A percentile compares a stretch with the other conserved stretches of the same genome.
Evolutionary conservation across 2,329 filamentous ascomycete species (phyloP).

Genomic region (Alternaria postmessia): DNA sequence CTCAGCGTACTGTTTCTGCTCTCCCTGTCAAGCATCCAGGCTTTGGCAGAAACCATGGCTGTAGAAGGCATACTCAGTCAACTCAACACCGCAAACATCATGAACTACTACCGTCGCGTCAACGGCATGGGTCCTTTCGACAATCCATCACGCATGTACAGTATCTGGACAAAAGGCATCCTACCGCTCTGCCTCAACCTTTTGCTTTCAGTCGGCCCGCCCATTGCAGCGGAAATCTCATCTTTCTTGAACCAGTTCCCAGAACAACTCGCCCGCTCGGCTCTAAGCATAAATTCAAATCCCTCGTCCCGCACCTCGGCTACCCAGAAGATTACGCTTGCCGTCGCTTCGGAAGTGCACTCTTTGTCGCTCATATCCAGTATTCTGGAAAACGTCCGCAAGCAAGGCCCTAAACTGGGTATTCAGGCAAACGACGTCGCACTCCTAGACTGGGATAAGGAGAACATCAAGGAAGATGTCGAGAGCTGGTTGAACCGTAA

Average conservation of each 20-base stretch:
- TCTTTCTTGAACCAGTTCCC: slow-evolving; percentile 91
- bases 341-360: slow-evolving; percentile 79
- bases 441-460: slow-evolving; percentile 76
- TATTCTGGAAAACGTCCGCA: slow-evolving; percentile 72
- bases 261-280: slow-evolving; percentile 75
- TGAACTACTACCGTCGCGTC: slow-evolving; percentile 73
- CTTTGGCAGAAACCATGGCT: slow-evolving; percentile 87
- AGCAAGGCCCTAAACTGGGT: slow-evolving; percentile 55
- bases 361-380: slow-evolving; percentile 77
- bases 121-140: slow-evolving; percentile 82
- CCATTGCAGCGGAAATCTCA: slow-evolving; percentile 83
- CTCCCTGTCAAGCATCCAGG: slow-evolving; percentile 81
- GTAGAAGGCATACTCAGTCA: slow-evolving; percentile 84
- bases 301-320: slow-evolving; percentile 17
- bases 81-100: slow-evolving; percentile 79
- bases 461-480: slow-evolving; percentile 78
- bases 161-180: slow-evolving; percentile 88
- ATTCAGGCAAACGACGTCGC: slow-evolving; percentile 70
- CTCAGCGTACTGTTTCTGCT: slow-evolving; percentile 89
- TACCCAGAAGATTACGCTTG: slow-evolving; percentile 70
- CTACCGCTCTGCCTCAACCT: slow-evolving; percentile 90
- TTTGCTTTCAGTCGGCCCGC: slow-evolving; percentile 79
- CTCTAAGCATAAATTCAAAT: slow-evolving; percentile 72
- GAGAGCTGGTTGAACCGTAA: slow-evolving; percentile 80
- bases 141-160: slow-evolving; percentile 77